Conservation (phyloP, 1,139 yeast genomes). For the Candida albicans region DNA sequence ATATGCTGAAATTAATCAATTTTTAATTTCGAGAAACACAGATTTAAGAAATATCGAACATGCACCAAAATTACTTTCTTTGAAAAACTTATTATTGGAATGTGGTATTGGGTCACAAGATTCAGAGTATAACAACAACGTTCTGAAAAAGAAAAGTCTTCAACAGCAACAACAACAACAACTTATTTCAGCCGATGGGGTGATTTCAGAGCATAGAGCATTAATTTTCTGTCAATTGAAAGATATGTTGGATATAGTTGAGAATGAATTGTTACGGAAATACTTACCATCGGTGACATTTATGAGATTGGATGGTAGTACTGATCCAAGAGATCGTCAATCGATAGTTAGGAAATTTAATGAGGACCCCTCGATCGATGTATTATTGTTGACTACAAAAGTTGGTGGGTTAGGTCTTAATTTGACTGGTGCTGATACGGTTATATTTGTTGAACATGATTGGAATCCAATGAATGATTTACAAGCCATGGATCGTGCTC, state of each 20-base stretch:
- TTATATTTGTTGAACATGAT: conserved; percentile 96
- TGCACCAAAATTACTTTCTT: conserved; percentile 86
- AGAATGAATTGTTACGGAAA: conserved; percentile 78
- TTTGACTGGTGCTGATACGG: conserved; percentile 98
- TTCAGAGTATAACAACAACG: conserved; percentile 36
- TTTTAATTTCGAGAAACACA: conserved; percentile 58
- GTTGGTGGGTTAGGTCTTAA: conserved; percentile 98
- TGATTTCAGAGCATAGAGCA: conserved; percentile 94
- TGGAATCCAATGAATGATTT: conserved; percentile 99
- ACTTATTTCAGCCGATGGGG: conserved; percentile 57
- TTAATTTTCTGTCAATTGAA: conserved; percentile 93
- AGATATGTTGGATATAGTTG: conserved; percentile 97
- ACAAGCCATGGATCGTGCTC: conserved; percentile 99
- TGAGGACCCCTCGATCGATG: conserved; percentile 96
- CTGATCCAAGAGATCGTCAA: conserved; percentile 91
- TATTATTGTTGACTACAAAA: conserved; percentile 86
- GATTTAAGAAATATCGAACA: conserved; percentile 72
- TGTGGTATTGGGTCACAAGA: conserved; percentile 88
- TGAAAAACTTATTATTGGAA: conserved; percentile 77
- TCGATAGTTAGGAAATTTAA: conserved; percentile 89
- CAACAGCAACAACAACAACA: conserved; percentile 35
- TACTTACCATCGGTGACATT: conserved; percentile 90
- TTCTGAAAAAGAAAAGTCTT: conserved; percentile 30
- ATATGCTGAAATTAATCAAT: conserved; percentile 59
- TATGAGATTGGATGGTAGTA: conserved; percentile 92